Percentiles rank a stretch among this genome's conserved stretches.
Evolutionary conservation across 495 filamentous ascomycete genomes (phyloP).

Genomic region (Aspergillus heteromorphus): DNA sequence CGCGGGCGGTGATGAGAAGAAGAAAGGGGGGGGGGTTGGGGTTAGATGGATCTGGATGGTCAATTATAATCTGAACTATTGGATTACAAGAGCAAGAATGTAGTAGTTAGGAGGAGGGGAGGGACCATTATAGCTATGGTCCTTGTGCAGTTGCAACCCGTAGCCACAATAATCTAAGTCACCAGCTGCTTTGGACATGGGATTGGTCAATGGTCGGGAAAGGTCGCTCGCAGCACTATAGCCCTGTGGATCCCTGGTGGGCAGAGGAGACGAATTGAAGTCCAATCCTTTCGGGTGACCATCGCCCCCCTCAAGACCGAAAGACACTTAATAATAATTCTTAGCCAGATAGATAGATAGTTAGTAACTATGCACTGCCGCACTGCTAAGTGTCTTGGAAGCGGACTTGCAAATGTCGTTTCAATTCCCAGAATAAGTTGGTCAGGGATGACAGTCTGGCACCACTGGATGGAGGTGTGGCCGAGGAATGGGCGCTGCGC

Average conservation of each 20-base stretch:
- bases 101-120: too few species aligned
- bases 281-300: background rate
- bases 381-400: background rate
- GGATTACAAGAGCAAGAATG: background rate
- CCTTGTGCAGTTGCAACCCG: background rate
- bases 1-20: background rate
- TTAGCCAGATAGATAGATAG: slow-evolving; percentile 1
- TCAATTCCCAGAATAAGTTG: background rate
- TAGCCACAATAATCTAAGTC: background rate
- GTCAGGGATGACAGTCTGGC: too few species aligned
- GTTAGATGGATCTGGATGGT: background rate
- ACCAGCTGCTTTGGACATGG: background rate
- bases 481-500: too few species aligned
- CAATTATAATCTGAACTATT: background rate
- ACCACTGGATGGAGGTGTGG: too few species aligned
- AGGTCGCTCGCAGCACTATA: slow-evolving; percentile 10
- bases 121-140: background rate
- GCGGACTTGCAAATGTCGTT: background rate
- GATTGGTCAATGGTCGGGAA: slow-evolving; percentile 1
- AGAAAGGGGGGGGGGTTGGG: too few species aligned
- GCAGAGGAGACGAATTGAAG: slow-evolving; percentile 1
- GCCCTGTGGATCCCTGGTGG: slow-evolving; percentile 5
- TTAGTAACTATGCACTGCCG: slow-evolving; percentile 11
- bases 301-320: background rate
- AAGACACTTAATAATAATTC: slow-evolving; percentile 3